These are phyloP conservation scores for Podospora anserina DNA, from an alignment of 495 filamentous ascomycete species.

Conservation along the genomic window DNA sequence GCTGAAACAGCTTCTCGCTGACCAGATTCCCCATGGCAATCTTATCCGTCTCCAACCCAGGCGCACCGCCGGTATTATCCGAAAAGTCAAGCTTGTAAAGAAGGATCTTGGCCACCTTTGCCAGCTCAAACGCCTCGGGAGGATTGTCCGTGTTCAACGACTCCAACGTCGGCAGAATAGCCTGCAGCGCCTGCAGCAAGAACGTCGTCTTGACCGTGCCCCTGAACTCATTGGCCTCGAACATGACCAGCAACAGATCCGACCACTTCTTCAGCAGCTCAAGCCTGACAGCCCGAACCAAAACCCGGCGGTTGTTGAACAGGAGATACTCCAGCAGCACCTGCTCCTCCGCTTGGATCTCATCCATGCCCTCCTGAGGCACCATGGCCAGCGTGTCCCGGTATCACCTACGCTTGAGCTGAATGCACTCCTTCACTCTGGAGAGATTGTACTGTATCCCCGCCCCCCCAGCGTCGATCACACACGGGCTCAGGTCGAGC, in stretches of 20 bases:
- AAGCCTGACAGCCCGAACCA: constrained; percentile 57
- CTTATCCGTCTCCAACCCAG: constrained; percentile 43
- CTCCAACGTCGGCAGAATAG: constrained; percentile 83
- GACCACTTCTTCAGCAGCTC: constrained; percentile 74
- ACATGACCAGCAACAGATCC: constrained; percentile 72
- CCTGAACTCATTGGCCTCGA: constrained; percentile 72
- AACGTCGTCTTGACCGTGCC: constrained; percentile 65
- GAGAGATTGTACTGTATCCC: constrained; percentile 55
- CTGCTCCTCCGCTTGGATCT: constrained; percentile 57
- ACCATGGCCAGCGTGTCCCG: constrained; percentile 48
- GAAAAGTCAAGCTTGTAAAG: constrained; percentile 67
- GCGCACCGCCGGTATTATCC: constrained; percentile 39
- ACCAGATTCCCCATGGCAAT: constrained; percentile 64
- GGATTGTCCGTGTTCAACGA: constrained; percentile 61
- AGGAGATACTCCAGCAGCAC: constrained; percentile 53
- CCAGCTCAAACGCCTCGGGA: constrained; percentile 66
- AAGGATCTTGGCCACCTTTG: constrained; percentile 70
- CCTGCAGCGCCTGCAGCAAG: constrained; percentile 77
- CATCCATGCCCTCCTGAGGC: constrained; percentile 54
- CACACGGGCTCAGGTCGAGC: constrained; percentile 60
- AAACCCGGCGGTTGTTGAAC: constrained; percentile 61
- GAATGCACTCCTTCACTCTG: constrained; percentile 61
- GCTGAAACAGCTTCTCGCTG: constrained; percentile 83
- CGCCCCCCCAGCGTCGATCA: constrained; percentile 48
- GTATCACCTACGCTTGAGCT: constrained; percentile 52